phyloP scores from a whole-genome alignment of 495 filamentous ascomycete genomes.

The Chaetomium tenue region DNA sequence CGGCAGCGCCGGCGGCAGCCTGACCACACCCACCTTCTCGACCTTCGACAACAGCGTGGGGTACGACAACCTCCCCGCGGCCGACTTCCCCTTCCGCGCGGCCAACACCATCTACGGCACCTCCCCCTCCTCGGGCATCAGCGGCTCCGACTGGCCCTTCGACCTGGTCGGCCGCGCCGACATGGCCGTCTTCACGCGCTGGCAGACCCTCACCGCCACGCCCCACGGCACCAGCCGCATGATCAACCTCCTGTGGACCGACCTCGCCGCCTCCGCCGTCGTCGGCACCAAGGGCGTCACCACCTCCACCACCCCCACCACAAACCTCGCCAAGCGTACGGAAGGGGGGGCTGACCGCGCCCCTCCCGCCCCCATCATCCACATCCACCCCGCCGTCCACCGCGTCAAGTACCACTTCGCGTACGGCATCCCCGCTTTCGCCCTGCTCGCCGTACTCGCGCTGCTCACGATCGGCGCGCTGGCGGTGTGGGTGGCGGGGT shows the following conservation, averaged over 20 bases:
- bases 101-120: constrained; percentile 11
- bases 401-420: constrained; percentile 34
- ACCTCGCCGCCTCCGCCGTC: constrained; percentile 38
- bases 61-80: constrained; percentile 9
- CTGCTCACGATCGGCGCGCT: constrained; percentile 21
- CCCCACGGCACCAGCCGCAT: constrained; percentile 30
- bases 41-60: background rate
- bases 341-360: too few relatives aligned
- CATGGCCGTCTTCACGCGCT: constrained; percentile 36
- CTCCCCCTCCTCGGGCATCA: background rate
- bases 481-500: background rate
- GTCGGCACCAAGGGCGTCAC: constrained; percentile 33
- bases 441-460: constrained; percentile 22
- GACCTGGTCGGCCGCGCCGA: constrained; percentile 38
- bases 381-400: constrained; percentile 29
- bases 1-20: background rate
- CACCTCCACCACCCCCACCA: too few relatives aligned
- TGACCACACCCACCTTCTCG: background rate
- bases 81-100: constrained; percentile 13
- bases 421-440: constrained; percentile 41
- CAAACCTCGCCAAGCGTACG: too few relatives aligned
- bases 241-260: constrained; percentile 45
- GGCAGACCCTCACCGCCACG: constrained; percentile 35
- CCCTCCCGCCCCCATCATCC: constrained; percentile 20
- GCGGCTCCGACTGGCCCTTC: background rate